A percentile compares a stretch with the other conserved stretches of the same genome.
Conservation (phyloP, 2,329 filamentous ascomycete species). For the Trichoderma aggressivum region DNA sequence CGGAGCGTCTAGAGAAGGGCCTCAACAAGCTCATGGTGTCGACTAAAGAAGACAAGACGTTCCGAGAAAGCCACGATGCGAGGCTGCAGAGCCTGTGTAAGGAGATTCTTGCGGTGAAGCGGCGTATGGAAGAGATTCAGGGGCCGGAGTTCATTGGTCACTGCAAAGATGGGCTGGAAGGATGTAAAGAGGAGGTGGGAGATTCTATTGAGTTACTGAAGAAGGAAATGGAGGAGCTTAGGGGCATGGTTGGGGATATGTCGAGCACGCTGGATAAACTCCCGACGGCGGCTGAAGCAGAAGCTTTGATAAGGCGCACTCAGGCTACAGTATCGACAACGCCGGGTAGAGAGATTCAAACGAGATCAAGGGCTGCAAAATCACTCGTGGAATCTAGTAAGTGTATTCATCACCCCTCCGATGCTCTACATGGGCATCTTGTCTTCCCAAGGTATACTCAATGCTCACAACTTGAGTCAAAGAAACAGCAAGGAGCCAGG, state of each 20-base stretch:
- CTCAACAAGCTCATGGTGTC: conserved; percentile 27
- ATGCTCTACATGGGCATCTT: too few relatives aligned
- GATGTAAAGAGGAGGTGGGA: conserved; percentile 23
- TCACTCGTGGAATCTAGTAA: neutral
- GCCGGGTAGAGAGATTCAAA: neutral
- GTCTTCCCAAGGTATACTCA: neutral
- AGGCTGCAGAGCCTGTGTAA: conserved; percentile 30
- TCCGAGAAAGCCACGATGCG: conserved; percentile 29
- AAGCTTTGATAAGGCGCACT: conserved; percentile 15
- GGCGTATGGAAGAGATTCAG: conserved; percentile 24
- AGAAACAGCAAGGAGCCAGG: neutral
- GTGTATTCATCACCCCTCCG: neutral
- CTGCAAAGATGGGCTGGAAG: conserved; percentile 16
- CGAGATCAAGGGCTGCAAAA: neutral
- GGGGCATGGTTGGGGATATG: conserved; percentile 24
- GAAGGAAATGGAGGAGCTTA: conserved; percentile 27
- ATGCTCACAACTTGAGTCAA: neutral
- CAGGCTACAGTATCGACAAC: neutral
- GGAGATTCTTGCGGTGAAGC: conserved; percentile 33
- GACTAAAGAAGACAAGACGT: conserved; percentile 30
- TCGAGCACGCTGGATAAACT: conserved; percentile 25
- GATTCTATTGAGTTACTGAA: conserved; percentile 22
- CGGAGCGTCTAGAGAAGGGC: conserved; percentile 31
- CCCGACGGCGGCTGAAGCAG: conserved; percentile 23
- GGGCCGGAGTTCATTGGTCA: neutral